Evolutionary conservation across 176 grass and related monocot genomes (phyloP), one percentile per base, ranked within the genome.

Genomic region (Carex cristatella): DNA sequence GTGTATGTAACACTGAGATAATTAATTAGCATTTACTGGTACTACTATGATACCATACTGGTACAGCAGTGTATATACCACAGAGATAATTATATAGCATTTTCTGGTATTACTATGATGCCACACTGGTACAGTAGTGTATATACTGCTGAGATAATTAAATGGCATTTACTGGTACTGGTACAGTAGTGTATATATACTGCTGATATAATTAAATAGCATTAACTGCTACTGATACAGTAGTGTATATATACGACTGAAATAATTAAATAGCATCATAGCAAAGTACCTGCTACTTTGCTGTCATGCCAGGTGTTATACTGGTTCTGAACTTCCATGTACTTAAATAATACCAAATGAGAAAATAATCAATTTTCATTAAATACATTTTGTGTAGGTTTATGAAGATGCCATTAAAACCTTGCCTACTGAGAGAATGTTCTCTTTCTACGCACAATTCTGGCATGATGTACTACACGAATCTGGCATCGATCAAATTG

Each of bases 371-470:
- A 54, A 54, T 54, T 54, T 76, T 55, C 9, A 48, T 76, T 40
- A 76, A 66, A 27, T 65, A 28, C 46, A 38, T 83, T 67, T 51
- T 82, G 0, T 67, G 32, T 65, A 99, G 93, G 89, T 99, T 23
- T 95, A 91, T 31, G 93, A 91, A 84, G 96, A 99, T 88, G 96
- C 93, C 86, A 23, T 92, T 63, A 90, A 89, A 89, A 85, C 59
- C 12, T 86, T 95, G 58, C 87, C 86, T 64, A 99, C 93, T 58
- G 85, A 82, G 76, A 91, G 87, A 92, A 99, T 99, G 96, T 95
- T 88, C 75, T 92, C 90, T 30, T 74, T 99, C 56, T 99, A 94
- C 83, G 88, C 90, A 78, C 89, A 95, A 38, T 99, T 99, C 83
- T 99, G 85, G 89, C 80, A 84, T 69, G 90, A 89, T 84, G 78